Conservation (phyloP, 2,329 filamentous ascomycete genomes). For the Phialocephala subalpina region DNA sequence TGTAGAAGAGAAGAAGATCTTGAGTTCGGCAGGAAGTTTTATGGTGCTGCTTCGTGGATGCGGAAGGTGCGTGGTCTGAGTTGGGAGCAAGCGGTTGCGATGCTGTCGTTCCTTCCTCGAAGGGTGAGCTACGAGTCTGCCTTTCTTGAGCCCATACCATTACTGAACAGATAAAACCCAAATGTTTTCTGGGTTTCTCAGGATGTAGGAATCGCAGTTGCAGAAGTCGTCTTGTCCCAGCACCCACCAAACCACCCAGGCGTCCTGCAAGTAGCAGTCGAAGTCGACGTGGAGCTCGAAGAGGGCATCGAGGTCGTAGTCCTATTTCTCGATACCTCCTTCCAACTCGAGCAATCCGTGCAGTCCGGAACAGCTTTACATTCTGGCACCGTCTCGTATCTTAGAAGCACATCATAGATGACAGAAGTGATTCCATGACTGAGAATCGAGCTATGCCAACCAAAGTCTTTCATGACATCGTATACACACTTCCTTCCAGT, state of each 20-base stretch:
- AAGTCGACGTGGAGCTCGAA: conserved; percentile 65
- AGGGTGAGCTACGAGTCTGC: too few species aligned
- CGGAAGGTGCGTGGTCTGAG: not conserved
- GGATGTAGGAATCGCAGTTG: conserved; percentile 31
- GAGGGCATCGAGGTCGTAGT: conserved; percentile 73
- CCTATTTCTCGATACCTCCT: conserved; percentile 91
- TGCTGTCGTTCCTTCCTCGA: not conserved
- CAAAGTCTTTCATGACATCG: conserved; percentile 87
- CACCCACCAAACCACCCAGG: conserved; percentile 74
- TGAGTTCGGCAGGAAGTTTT: not conserved
- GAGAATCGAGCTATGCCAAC: conserved; percentile 88
- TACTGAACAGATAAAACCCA: too few species aligned
- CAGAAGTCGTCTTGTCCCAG: conserved; percentile 50
- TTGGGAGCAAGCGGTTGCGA: not conserved
- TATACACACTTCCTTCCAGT: conserved; percentile 87
- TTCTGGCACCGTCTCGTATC: conserved; percentile 79
- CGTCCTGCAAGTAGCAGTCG: conserved; percentile 85
- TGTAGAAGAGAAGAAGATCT: not conserved
- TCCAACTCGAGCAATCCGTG: conserved; percentile 88
- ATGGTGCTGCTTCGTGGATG: not conserved
- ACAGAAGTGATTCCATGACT: conserved; percentile 88
- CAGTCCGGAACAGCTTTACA: conserved; percentile 80
- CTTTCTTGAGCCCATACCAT: too few species aligned
- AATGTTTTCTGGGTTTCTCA: too few species aligned
- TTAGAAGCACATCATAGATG: conserved; percentile 82